Conservation (phyloP, 257 asterid genomes). For the Plectranthus barbatus region DNA sequence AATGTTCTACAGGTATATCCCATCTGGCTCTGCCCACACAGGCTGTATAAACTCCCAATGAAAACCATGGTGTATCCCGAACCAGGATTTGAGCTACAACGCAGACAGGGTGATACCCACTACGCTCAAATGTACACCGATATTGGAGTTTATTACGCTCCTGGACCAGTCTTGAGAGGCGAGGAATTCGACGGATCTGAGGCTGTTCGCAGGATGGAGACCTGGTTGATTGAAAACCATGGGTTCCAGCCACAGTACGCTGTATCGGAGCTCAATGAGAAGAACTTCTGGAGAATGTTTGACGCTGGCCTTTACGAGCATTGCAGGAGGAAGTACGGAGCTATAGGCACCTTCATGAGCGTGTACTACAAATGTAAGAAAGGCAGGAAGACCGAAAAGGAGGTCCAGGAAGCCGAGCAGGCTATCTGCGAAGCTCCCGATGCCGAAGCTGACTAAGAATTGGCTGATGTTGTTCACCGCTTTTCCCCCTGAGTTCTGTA, state of each 20-base stretch:
- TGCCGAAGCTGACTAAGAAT: slow-evolving; percentile 44
- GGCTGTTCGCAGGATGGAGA: slow-evolving; percentile 72
- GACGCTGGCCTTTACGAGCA: slow-evolving; percentile 85
- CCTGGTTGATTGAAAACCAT: slow-evolving; percentile 86
- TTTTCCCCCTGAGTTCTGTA: not conserved
- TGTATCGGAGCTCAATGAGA: slow-evolving; percentile 82
- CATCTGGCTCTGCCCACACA: slow-evolving; percentile 97
- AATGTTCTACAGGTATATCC: slow-evolving; percentile 67
- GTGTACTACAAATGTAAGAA: slow-evolving; percentile 91
- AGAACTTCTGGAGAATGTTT: slow-evolving; percentile 97
- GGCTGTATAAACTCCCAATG: slow-evolving; percentile 68
- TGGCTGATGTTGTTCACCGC: not conserved
- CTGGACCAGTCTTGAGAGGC: slow-evolving; percentile 90
- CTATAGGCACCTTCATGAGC: slow-evolving; percentile 92
- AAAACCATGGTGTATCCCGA: slow-evolving; percentile 91
- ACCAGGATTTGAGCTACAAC: slow-evolving; percentile 82
- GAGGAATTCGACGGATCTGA: slow-evolving; percentile 79
- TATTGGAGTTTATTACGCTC: slow-evolving; percentile 88
- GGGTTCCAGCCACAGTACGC: slow-evolving; percentile 97
- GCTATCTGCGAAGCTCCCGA: slow-evolving; percentile 64
- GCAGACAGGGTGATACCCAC: slow-evolving; percentile 76
- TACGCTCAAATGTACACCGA: slow-evolving; percentile 95
- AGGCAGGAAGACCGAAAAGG: slow-evolving; percentile 97
- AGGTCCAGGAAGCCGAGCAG: slow-evolving; percentile 96
- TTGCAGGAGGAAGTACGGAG: slow-evolving; percentile 71